These are phyloP conservation scores for Nemania abortiva DNA, from an alignment of 2,329 filamentous ascomycete genomes.

Conservation along the genomic window DNA sequence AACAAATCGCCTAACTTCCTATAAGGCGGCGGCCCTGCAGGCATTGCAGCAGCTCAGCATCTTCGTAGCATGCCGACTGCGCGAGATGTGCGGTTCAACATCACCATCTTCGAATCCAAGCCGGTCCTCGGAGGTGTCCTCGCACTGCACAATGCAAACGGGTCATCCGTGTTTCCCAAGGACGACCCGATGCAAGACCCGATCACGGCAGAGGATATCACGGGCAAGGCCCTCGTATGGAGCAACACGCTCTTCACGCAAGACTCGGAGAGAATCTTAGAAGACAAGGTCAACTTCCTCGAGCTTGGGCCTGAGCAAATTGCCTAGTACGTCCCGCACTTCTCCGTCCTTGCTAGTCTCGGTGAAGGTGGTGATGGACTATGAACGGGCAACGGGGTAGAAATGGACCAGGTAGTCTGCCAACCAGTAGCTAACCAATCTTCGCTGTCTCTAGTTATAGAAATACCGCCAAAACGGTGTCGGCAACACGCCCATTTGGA, in stretches of 20 bases:
- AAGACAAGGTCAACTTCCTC: slow-evolving; percentile 39
- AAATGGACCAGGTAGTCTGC: not conserved
- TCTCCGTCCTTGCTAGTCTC: not conserved
- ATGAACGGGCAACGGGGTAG: not conserved
- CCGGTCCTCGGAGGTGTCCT: slow-evolving; percentile 43
- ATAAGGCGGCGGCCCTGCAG: slow-evolving; percentile 46
- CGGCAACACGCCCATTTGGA: slow-evolving; percentile 40
- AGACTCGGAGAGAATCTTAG: slow-evolving; percentile 39
- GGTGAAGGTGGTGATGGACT: not conserved
- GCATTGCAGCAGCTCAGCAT: slow-evolving; percentile 46
- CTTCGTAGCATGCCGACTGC: slow-evolving; percentile 28
- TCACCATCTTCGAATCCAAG: slow-evolving; percentile 44
- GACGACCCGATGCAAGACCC: slow-evolving; percentile 40
- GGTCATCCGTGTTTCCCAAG: slow-evolving; percentile 39
- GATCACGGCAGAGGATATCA: slow-evolving; percentile 45
- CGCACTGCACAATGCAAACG: slow-evolving; percentile 38
- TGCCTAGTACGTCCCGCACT: slow-evolving; percentile 42
- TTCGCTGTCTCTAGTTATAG: slow-evolving; percentile 19
- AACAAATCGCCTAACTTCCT: slow-evolving; percentile 5
- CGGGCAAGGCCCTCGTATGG: slow-evolving; percentile 43
- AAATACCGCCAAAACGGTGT: slow-evolving; percentile 21
- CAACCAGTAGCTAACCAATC: slow-evolving; percentile 18
- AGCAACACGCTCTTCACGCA: slow-evolving; percentile 44
- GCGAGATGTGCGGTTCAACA: slow-evolving; percentile 35
- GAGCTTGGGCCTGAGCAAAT: slow-evolving; percentile 40